These are phyloP conservation scores for Nakazawaea ernobii DNA, from an alignment of 805 yeast species.

Conservation along the genomic window DNA sequence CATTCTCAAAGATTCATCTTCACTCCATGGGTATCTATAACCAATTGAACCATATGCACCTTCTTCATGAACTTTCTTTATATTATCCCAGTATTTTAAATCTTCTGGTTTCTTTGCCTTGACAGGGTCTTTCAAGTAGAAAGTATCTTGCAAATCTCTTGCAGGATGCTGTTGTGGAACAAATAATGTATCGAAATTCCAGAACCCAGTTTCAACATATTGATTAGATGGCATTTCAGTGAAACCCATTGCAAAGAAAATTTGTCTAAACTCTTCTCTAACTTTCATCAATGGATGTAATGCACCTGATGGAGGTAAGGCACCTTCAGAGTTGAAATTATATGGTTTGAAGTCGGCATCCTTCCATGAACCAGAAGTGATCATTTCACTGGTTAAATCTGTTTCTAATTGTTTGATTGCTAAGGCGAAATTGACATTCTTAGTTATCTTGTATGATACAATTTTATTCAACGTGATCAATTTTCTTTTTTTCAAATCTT, in stretches of 20 bases:
- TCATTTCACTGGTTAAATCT: slow-evolving; percentile 92
- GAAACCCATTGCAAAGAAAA: slow-evolving; percentile 97
- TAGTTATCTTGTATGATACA: slow-evolving; percentile 67
- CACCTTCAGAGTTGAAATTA: slow-evolving; percentile 94
- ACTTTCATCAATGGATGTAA: slow-evolving; percentile 95
- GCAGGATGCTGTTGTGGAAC: slow-evolving; percentile 99
- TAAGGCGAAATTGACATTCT: slow-evolving; percentile 81
- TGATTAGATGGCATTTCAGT: slow-evolving; percentile 99
- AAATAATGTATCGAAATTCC: slow-evolving; percentile 95
- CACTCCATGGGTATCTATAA: slow-evolving; percentile 97
- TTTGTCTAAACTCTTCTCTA: slow-evolving; percentile 95
- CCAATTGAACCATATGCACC: slow-evolving; percentile 96
- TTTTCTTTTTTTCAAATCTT: slow-evolving; percentile 93
- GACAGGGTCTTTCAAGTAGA: slow-evolving; percentile 90
- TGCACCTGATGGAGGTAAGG: slow-evolving; percentile 82
- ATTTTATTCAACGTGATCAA: slow-evolving; percentile 65
- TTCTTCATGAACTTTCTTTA: slow-evolving; percentile 77
- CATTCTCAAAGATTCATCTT: slow-evolving; percentile 81
- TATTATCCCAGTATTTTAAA: slow-evolving; percentile 67
- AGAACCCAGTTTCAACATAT: slow-evolving; percentile 96
- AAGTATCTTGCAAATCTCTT: slow-evolving; percentile 97
- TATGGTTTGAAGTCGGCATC: slow-evolving; percentile 84
- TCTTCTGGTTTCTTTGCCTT: slow-evolving; percentile 81
- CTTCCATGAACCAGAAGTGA: slow-evolving; percentile 77
- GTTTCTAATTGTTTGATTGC: slow-evolving; percentile 82